Evolutionary conservation across 2,329 filamentous ascomycete genomes (phyloP), one percentile per base, ranked within the genome.

Genomic region (Metarhizium robertsii): DNA sequence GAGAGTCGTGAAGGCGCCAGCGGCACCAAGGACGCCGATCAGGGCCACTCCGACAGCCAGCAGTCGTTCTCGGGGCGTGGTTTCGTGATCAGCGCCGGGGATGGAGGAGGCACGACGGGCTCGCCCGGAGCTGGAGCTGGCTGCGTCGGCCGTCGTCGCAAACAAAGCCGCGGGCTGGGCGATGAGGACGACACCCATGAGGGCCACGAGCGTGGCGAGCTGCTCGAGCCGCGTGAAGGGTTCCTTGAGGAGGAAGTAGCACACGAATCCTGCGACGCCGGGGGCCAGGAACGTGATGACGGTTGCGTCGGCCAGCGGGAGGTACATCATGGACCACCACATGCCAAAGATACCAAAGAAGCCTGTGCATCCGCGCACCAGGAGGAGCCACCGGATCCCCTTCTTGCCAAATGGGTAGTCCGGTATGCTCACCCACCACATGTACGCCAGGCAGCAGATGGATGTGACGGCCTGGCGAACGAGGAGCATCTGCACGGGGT

Each of bases 271-370:
- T 20, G 89, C 82, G 6, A 95, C 77, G 14, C 86, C 86, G 0
- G 92, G 92, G 0, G 87, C 83, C 6, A 96, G 78, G 66, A 96
- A 96, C 8, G 90, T 94, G 53, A 96, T 86, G 38, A 96, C 91
- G 0, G 89, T 94, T 2, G 91, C 90, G 67, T 96, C 91, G 16
- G 90, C 87, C 2, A 96, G 78, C 0, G 90, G 88, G 3, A 96
- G 80, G 63, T 95, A 95, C 65, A 88, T 80, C 56, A 79, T 79
- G 11, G 74, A 78, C 60, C 73, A 78, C 77, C 75, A 95, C 72
- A 94, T 81, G 40, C 87, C 87, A 67, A 86, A 92, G 4, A 95
- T 86, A 11, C 89, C 90, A 66, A 90, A 87, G 66, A 79, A 80
- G n/a, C 90, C 91, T 34, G 78, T 78, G 2, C 88, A 67, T 0